Base-by-base conservation (phyloP, 1,139 yeast species). In the Hemisphaericaspora xylofermentans region DNA sequence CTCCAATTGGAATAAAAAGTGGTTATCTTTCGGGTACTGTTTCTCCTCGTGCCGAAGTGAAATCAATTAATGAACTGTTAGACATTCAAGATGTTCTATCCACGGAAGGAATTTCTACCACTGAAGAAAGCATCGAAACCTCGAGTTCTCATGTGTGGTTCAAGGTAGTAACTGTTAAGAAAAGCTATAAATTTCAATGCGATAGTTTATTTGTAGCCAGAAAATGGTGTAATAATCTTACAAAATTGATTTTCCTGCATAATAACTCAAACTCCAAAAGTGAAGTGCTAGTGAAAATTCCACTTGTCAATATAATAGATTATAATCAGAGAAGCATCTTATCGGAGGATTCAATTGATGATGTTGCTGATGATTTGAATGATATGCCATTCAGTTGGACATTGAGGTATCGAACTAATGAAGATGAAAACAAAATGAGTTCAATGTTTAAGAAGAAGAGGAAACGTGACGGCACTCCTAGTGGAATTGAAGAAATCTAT, bases 271-370 rank as follows among this genome's bases (percentile, higher is more conserved):
- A 87, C 57, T 69, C 75, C 31, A 84, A 83, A 15, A 84, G 84
- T 51, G 83, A 84, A 47, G 95, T 88, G 8, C 76, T 86, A 29
- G 69, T 91, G 13, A 85, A 85, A 51, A 78, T 91, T 7, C 97
- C 98, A 0, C 58, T 86, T 19, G 76, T 72, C 32, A 83, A 82
- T 51, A 68, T 91, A n/a, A 55, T 80, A 12, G 88, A 83, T 49
- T 58, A 80, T 27, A 87, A 48, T 67, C 77, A 48, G 71, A 47
- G 46, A 6, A 45, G 43, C 7, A 25, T 61, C 14, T 58, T 61
- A 39, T 47, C 43, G 26, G 55, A 47, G 9, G 47, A 43, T 17
- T 51, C 46, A n/a, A 54, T 42, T 5, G 49, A 43, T 15, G 47
- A 33, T 8, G 22, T 39, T 19, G 45, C 39, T 19, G 42, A 35